Base-by-base conservation (phyloP, 1,139 yeast species). In the Protomyces macrosporus region DNA sequence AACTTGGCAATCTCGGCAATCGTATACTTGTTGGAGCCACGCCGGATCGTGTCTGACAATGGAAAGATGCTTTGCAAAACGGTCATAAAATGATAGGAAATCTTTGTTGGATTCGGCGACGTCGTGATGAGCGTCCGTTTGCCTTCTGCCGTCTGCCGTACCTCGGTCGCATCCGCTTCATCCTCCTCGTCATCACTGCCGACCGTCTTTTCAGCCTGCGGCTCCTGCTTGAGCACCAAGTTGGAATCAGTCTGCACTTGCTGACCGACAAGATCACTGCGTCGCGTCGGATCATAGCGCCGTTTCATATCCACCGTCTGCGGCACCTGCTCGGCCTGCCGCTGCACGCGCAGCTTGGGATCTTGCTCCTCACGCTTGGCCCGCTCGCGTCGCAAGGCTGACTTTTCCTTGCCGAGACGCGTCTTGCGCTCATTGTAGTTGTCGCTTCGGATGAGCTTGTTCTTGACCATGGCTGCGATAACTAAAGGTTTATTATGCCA, bases 11-110 rank as follows among this genome's bases (percentile, higher is more conserved):
- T 93, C 65, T 90, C 96, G 69, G 86, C 84, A 82, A 93, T 87
- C 55, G 82, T 81, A 74, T 86, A 90, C 71, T 93, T 95, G 34
- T 52, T 59, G 69, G 83, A 81, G 73, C 91, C 90, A 67, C 98
- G 83, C 75, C 90, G 90, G 67, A 91, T 85, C 73, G 91, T 93
- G 6, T 91, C 87, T 3, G 87, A 84, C 69, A 88, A 86, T 48
- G 98, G 98, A 57, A 93, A 77, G 62, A 90, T 82, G 70, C 90
- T 97, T 78, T 88, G 82, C 69, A 93, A 77, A 68, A 88, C 81
- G 70, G 91, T 95, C 10, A 97, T 93, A 78, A 93, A 90, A 73
- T 88, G 91, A 74, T 90, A 91, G 0, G 97, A 97, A 52, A 84
- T 82, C 74, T 88, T 89, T 71, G 85, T 85, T 34, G 98, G 97